Conservation (phyloP, 495 filamentous ascomycete genomes). For the Cetradonia linearis region DNA sequence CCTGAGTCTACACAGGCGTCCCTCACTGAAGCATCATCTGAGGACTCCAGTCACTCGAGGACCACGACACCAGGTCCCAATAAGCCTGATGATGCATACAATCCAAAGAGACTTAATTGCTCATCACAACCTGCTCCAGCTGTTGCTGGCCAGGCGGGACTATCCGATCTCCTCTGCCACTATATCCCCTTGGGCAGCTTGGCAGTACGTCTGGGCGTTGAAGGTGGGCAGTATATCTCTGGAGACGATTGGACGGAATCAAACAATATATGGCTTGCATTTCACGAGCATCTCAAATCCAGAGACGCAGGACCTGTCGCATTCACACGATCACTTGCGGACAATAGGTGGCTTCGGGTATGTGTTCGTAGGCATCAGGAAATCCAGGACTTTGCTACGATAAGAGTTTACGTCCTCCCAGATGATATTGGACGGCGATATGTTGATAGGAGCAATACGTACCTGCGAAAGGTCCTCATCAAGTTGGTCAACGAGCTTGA, state of each 20-base stretch:
- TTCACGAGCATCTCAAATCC: slow-evolving; percentile 4
- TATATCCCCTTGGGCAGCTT: slow-evolving; percentile 7
- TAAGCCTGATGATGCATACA: background rate
- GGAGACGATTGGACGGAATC: slow-evolving; percentile 8
- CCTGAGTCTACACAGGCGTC: slow-evolving; percentile 1
- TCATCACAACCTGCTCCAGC: background rate
- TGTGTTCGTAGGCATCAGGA: slow-evolving; percentile 13
- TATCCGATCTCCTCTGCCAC: background rate
- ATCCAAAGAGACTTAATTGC: background rate
- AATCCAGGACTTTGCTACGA: slow-evolving; percentile 24
- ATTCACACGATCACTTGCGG: slow-evolving; percentile 2
- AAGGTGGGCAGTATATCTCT: background rate
- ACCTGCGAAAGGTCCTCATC: slow-evolving; percentile 38
- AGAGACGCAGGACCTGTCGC: slow-evolving; percentile 6
- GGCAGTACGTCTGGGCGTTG: background rate
- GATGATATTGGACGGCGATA: slow-evolving; percentile 48
- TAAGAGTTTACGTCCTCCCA: slow-evolving; percentile 58
- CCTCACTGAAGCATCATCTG: background rate
- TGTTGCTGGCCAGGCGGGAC: background rate
- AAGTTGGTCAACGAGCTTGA: slow-evolving; percentile 48
- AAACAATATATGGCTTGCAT: slow-evolving; percentile 10
- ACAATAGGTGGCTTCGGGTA: slow-evolving; percentile 15
- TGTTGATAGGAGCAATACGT: slow-evolving; percentile 35
- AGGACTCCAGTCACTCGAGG: slow-evolving; percentile 3
- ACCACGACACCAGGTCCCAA: background rate